A percentile compares a stretch with the other conserved stretches of the same genome.
Conservation (phyloP, 805 yeast species). For the Sugiyamaella valdiviana region DNA sequence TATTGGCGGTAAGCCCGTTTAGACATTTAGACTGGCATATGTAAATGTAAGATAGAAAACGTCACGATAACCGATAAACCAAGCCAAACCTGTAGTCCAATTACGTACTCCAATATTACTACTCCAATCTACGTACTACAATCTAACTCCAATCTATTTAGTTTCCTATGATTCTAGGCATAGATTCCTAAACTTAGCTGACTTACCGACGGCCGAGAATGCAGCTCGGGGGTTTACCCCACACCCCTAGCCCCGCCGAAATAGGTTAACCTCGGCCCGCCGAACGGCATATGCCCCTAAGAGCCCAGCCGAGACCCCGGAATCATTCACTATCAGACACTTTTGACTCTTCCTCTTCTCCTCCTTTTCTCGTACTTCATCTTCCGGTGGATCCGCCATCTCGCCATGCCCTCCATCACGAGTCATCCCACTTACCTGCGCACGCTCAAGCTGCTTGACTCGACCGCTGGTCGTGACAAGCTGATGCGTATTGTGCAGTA, state of each 20-base stretch:
- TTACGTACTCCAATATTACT: too few species aligned
- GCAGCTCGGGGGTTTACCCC: background rate
- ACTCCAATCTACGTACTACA: too few species aligned
- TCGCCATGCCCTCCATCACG: conserved; percentile 34
- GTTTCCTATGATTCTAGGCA: too few species aligned
- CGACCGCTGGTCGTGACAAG: conserved; percentile 75
- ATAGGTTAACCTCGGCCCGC: background rate
- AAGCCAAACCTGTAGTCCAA: too few species aligned
- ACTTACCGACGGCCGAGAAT: background rate
- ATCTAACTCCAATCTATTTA: too few species aligned
- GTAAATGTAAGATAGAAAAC: background rate
- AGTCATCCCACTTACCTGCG: conserved; percentile 69
- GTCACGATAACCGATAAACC: too few species aligned
- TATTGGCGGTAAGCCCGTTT: conserved; percentile 85
- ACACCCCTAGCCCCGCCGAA: background rate
- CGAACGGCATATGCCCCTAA: background rate
- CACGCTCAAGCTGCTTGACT: conserved; percentile 56
- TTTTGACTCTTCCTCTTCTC: too few species aligned
- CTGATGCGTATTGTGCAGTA: conserved; percentile 73
- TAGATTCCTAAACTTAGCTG: background rate
- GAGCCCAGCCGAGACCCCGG: background rate
- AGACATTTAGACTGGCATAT: conserved; percentile 2
- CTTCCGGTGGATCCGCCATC: background rate
- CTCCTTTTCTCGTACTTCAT: background rate
- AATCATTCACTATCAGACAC: background rate